Conservation (phyloP, 2,329 filamentous ascomycete species). For the Calonectria naviculata region DNA sequence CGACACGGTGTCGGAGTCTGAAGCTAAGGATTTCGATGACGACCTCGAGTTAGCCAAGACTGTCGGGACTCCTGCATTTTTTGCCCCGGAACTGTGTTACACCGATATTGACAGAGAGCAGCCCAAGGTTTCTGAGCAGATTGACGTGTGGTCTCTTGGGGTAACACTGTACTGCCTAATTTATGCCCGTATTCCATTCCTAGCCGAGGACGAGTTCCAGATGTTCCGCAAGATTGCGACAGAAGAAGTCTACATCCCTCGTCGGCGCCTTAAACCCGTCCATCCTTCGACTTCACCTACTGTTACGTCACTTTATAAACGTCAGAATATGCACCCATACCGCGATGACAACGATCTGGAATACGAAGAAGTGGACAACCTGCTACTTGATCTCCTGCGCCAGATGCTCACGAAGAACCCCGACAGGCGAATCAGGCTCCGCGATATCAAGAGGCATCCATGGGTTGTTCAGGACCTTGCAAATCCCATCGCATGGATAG, state of each 20-base stretch:
- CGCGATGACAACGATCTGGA: conserved; percentile 81
- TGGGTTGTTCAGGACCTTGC: conserved; percentile 87
- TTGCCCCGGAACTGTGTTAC: conserved; percentile 95
- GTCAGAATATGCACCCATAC: conserved; percentile 73
- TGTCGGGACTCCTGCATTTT: conserved; percentile 96
- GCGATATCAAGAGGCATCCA: conserved; percentile 92
- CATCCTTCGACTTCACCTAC: conserved; percentile 68
- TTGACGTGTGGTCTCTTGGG: conserved; percentile 97
- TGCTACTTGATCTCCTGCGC: conserved; percentile 80
- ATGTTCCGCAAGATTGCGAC: conserved; percentile 94
- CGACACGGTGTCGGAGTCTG: conserved; percentile 80
- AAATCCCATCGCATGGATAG: conserved; percentile 85
- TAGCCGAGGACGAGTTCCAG: conserved; percentile 90
- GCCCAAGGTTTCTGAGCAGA: conserved; percentile 88
- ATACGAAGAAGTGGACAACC: conserved; percentile 88
- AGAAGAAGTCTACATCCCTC: conserved; percentile 90
- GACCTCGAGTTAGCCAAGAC: conserved; percentile 98
- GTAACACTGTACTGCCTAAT: conserved; percentile 97
- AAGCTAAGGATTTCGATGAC: conserved; percentile 89
- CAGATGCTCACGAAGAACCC: conserved; percentile 91
- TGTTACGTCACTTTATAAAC: conserved; percentile 65
- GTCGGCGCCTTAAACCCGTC: conserved; percentile 81
- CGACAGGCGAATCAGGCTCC: conserved; percentile 85
- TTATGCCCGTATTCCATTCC: conserved; percentile 92
- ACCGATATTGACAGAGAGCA: conserved; percentile 78